phyloP scores from a whole-genome alignment of 225 moss, liverwort and hornwort genomes.

The Anthoceros angustus region DNA sequence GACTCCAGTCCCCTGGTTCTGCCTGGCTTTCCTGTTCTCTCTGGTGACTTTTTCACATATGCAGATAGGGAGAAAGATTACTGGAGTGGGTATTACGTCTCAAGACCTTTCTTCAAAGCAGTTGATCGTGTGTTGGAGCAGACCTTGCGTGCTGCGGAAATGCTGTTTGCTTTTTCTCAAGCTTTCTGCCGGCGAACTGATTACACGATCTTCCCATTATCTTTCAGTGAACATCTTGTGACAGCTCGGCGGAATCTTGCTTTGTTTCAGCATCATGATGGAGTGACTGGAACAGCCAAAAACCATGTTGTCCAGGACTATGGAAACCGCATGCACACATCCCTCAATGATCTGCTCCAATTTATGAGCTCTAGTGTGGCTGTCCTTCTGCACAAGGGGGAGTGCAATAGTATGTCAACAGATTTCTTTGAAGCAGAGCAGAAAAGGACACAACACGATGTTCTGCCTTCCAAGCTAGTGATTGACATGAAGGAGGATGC shows the following conservation, averaged over 20 bases:
- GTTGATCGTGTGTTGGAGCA: conserved; percentile 84
- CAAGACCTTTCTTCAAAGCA: conserved; percentile 90
- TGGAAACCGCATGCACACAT: conserved; percentile 53
- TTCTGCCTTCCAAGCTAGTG: conserved; percentile 24
- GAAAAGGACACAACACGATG: conserved; percentile 24
- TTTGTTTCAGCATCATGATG: conserved; percentile 95
- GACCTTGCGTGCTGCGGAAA: conserved; percentile 84
- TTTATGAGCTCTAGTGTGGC: conserved; percentile 67
- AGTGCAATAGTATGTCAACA: conserved; percentile 17
- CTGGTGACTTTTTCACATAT: conserved; percentile 98
- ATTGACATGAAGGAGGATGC: conserved; percentile 21
- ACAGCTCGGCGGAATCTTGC: conserved; percentile 78
- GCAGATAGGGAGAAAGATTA: conserved; percentile 74
- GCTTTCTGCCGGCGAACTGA: conserved; percentile 32
- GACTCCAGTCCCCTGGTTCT: conserved; percentile 30
- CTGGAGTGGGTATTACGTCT: conserved; percentile 97
- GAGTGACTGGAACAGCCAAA: conserved; percentile 89
- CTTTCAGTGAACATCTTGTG: conserved; percentile 43
- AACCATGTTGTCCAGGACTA: conserved; percentile 86
- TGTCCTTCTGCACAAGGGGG: conserved; percentile 39
- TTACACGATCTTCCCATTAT: conserved; percentile 17
- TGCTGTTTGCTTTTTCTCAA: conserved; percentile 52
- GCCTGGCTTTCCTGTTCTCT: conserved; percentile 66
- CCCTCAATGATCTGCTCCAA: conserved; percentile 48
- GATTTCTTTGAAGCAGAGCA: conserved; percentile 50